Base-by-base conservation (phyloP, 441 rosid genomes). In the Melianthus villosus region DNA sequence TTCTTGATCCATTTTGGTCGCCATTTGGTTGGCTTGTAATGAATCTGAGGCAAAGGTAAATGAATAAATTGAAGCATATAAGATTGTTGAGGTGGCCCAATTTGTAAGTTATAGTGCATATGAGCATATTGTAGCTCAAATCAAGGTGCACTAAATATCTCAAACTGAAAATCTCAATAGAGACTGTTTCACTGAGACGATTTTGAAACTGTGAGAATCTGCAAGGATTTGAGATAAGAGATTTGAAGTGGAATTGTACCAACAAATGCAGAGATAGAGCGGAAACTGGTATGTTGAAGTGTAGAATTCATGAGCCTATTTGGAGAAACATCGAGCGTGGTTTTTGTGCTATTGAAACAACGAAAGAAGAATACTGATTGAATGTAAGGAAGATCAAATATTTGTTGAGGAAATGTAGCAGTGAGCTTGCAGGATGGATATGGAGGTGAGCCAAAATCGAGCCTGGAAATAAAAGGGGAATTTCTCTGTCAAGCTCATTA, bases 101-200 rank as follows among this genome's bases (percentile, higher is more conserved):
- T n/a, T n/a, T n/a, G n/a, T n/a, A n/a, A n/a, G n/a, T n/a, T n/a
- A n/a, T n/a, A n/a, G n/a, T n/a, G n/a, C n/a, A n/a, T n/a, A n/a
- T n/a, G n/a, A n/a, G n/a, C n/a, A n/a, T n/a, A 45, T 85, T 85
- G 34, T 82, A 81, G 77, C 96, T 82, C 36, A 85, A 57, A 54
- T 82, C 96, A 41, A 85, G 74, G 6, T 79, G 96, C 1, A 85
- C 16, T 19, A 85, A 59, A 14, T 63, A 64, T 15, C 44, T 56
- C 46, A 81, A 20, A 14, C 53, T 49, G 50, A 63, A 74, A 9
- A 82, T 28, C 28, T 28, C 56, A 10, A 35, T 38, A 0, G 96
- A 87, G 50, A 85, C 72, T 13, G 37, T 32, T 18, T 87, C 91
- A 31, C 61, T 54, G 31, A 85, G 73, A 29, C 49, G 67, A 58